Conservation (phyloP, 805 yeast species). For the Yarrowia sp. region DNA sequence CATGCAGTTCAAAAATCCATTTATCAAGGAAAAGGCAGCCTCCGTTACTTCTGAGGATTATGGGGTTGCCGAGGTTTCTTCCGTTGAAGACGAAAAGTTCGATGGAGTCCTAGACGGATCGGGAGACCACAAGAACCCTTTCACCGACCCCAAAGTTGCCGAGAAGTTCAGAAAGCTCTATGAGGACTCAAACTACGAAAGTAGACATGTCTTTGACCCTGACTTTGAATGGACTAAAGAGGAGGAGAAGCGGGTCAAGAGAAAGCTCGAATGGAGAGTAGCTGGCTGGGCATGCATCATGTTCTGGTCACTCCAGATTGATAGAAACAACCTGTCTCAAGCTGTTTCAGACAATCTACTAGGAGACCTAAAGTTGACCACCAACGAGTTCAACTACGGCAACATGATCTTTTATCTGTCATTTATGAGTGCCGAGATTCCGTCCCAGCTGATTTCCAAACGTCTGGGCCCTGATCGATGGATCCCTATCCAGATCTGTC, state of each 20-base stretch:
- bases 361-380: slow-evolving; percentile 49
- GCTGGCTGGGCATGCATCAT: slow-evolving; percentile 56
- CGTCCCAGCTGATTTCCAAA: slow-evolving; percentile 64
- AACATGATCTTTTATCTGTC: slow-evolving; percentile 53
- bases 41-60: not conserved
- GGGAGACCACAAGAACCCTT: slow-evolving; percentile 35
- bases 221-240: slow-evolving; percentile 50
- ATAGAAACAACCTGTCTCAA: slow-evolving; percentile 54
- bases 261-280: slow-evolving; percentile 55
- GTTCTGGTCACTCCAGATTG: slow-evolving; percentile 58
- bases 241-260: slow-evolving; percentile 48
- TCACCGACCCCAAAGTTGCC: slow-evolving; percentile 47
- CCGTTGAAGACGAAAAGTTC: not conserved
- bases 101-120: not conserved
- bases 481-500: slow-evolving; percentile 56
- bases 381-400: slow-evolving; percentile 58
- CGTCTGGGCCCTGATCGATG: slow-evolving; percentile 60
- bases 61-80: not conserved
- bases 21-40: not conserved
- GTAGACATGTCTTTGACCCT: slow-evolving; percentile 57
- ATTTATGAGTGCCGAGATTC: slow-evolving; percentile 61
- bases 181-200: slow-evolving; percentile 51
- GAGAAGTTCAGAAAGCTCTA: slow-evolving; percentile 47
- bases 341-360: slow-evolving; percentile 58
- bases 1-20: not conserved